A percentile compares a stretch with the other conserved stretches of the same genome.
These are phyloP conservation scores for Pestalotiopsis fici DNA, from an alignment of 2,329 filamentous ascomycete genomes.

Conservation along the genomic window DNA sequence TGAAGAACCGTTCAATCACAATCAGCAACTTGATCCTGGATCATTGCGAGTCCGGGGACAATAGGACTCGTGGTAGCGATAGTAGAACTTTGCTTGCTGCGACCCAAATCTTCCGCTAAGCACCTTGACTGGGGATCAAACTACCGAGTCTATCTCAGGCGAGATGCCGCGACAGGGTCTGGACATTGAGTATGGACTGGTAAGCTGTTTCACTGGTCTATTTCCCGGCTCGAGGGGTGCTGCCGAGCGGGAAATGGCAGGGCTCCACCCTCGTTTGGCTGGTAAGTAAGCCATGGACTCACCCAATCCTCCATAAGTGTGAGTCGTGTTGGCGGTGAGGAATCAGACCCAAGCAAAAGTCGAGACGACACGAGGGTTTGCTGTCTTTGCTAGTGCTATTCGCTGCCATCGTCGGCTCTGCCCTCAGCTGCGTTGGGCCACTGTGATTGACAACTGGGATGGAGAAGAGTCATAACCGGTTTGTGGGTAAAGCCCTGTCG, in stretches of 20 bases:
- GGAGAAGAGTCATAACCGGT: not conserved
- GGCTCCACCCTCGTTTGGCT: not conserved
- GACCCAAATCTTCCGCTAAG: not conserved
- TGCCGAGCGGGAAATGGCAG: constrained; percentile 8
- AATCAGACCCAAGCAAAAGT: not conserved
- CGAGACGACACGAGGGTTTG: no score
- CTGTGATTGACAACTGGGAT: not conserved
- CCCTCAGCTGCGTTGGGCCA: not conserved
- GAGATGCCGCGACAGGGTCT: constrained; percentile 7
- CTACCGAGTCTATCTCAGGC: constrained; percentile 10
- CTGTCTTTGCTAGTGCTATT: not conserved
- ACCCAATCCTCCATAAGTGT: not conserved
- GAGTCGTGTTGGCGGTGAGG: not conserved
- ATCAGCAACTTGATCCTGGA: not conserved
- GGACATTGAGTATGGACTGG: not conserved
- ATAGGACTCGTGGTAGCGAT: no score
- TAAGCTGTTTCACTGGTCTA: not conserved
- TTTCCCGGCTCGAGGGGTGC: constrained; percentile 3
- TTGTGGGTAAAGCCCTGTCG: not conserved
- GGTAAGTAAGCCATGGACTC: not conserved
- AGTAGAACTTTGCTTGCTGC: not conserved
- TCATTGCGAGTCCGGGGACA: not conserved
- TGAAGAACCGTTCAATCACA: not conserved
- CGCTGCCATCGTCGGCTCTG: not conserved
- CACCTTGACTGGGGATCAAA: not conserved